Evolutionary conservation across 257 asterid genomes (phyloP).

Genomic region (Ophiorrhiza pumila): DNA sequence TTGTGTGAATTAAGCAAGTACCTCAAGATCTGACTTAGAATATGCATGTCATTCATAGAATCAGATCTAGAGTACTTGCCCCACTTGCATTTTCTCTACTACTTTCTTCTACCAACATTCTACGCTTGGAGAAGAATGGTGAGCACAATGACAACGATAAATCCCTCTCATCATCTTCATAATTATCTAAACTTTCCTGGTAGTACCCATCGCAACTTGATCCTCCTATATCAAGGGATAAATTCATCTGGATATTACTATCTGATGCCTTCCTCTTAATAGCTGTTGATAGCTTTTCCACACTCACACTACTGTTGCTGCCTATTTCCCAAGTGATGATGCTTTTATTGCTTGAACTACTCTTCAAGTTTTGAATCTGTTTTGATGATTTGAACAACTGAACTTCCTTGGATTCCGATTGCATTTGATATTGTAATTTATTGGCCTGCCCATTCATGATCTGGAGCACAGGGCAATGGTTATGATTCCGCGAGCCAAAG

Average conservation of each 20-base stretch:
- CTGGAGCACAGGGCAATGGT: conserved; percentile 25
- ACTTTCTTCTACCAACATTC: conserved; percentile 32
- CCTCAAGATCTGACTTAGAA: conserved; percentile 77
- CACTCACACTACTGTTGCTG: neutral
- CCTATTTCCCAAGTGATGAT: neutral
- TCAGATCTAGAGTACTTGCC: conserved; percentile 94
- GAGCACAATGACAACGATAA: conserved; percentile 46
- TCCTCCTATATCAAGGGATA: conserved; percentile 50
- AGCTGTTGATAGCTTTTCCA: conserved; percentile 9
- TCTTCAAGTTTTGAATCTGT: conserved; percentile 12
- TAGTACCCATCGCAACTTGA: conserved; percentile 10
- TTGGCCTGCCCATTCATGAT: conserved; percentile 13
- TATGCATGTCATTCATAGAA: conserved; percentile 62
- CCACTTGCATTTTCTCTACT: conserved; percentile 36
- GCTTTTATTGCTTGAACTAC: conserved; percentile 7
- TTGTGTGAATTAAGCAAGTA: conserved; percentile 28
- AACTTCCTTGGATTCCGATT: conserved; percentile 20
- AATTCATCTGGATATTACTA: conserved; percentile 43
- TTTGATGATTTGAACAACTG: conserved; percentile 22
- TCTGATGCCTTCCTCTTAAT: conserved; percentile 47
- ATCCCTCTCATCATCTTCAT: conserved; percentile 24
- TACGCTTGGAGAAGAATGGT: conserved; percentile 26
- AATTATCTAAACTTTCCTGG: conserved; percentile 18
- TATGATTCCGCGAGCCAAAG: conserved; percentile 27
- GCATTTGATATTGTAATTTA: conserved; percentile 20